Percentiles rank a stretch among this genome's conserved stretches.
These are phyloP conservation scores for Tetrahymena malaccensis DNA, from an alignment of 73 alveolate genomes.

Conservation along the genomic window DNA sequence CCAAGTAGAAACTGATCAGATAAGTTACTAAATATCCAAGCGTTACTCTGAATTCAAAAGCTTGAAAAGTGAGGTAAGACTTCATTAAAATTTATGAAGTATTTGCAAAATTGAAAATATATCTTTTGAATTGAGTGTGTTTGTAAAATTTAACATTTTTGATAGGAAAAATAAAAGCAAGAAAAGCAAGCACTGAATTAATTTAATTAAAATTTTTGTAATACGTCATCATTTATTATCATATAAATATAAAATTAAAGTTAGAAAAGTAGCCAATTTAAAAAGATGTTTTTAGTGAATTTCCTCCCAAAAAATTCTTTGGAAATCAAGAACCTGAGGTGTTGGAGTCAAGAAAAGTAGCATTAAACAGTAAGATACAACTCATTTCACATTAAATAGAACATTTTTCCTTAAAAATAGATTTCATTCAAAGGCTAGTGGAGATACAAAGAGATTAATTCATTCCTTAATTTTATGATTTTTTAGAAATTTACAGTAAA, in stretches of 20 bases:
- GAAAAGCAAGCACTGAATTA: background rate
- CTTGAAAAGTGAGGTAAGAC: background rate
- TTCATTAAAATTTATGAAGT: background rate
- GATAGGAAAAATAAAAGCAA: background rate
- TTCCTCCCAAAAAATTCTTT: background rate
- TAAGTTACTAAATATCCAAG: background rate
- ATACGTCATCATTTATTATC: background rate
- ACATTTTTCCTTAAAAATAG: background rate
- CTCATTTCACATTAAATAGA: background rate
- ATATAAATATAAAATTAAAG: background rate
- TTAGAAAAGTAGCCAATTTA: background rate
- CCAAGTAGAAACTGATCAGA: background rate
- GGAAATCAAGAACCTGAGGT: background rate
- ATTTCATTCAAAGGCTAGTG: background rate
- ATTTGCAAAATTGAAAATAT: background rate
- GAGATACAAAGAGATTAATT: background rate
- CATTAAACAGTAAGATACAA: background rate
- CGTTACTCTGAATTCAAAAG: background rate
- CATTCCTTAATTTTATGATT: background rate
- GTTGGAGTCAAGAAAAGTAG: background rate
- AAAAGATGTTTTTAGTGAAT: background rate
- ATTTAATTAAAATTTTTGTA: background rate
- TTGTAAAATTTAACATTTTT: background rate
- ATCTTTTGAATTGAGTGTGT: background rate
- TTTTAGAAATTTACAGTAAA: background rate